These are phyloP conservation scores for Triglochin maritima DNA, from an alignment of 106 monocot genomes.

Conservation along the genomic window DNA sequence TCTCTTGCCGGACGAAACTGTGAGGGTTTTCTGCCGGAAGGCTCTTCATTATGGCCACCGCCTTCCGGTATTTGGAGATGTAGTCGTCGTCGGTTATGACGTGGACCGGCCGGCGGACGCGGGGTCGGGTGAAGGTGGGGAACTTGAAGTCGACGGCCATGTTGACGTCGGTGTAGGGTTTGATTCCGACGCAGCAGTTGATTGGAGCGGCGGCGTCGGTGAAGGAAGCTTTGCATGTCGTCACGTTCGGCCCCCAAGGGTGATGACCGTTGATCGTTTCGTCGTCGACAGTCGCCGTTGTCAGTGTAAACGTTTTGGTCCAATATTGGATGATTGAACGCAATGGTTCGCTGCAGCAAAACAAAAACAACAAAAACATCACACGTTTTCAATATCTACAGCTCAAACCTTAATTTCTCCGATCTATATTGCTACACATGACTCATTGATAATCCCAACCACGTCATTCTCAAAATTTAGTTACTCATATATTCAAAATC, in stretches of 20 bases:
- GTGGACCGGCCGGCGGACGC: slow-evolving; percentile 44
- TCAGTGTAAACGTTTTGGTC: too few species aligned
- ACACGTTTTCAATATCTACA: too few species aligned
- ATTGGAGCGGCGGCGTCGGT: not conserved
- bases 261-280: too few species aligned
- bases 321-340: too few species aligned
- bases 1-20: slow-evolving; percentile 40
- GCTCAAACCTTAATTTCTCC: too few species aligned
- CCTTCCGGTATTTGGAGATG: slow-evolving; percentile 32
- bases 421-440: too few species aligned
- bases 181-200: slow-evolving; percentile 11
- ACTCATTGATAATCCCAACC: too few species aligned
- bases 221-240: not conserved
- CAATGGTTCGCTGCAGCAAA: too few species aligned
- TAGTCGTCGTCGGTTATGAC: slow-evolving; percentile 17
- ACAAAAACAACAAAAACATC: too few species aligned
- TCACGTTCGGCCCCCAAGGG: slow-evolving; percentile 11
- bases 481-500: too few species aligned
- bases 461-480: too few species aligned
- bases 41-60: slow-evolving; percentile 30
- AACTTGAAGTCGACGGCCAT: slow-evolving; percentile 8
- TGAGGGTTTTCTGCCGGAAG: slow-evolving; percentile 43
- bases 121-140: slow-evolving; percentile 4
- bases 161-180: not conserved
- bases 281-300: too few species aligned